Percentiles rank a stretch among this genome's conserved stretches.
Conservation (phyloP, 2,329 filamentous ascomycete genomes). For the Trichoderma koningii region DNA sequence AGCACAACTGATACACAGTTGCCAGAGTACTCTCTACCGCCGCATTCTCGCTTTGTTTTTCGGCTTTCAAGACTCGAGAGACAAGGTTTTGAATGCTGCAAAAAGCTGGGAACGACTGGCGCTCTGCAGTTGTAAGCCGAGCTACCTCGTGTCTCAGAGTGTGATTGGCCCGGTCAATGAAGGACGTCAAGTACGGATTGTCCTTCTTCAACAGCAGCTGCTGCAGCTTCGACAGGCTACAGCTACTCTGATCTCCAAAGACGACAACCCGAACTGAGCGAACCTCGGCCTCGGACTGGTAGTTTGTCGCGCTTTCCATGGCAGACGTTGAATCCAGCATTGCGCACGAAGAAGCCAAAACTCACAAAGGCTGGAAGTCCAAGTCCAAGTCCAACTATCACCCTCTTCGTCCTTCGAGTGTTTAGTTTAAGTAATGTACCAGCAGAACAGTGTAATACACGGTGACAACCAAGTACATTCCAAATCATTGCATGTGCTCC, state of each 20-base stretch:
- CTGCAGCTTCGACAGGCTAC: constrained; percentile 11
- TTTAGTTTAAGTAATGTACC: neutral
- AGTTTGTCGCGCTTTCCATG: constrained; percentile 11
- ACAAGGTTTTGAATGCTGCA: constrained; percentile 24
- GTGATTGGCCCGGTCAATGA: constrained; percentile 21
- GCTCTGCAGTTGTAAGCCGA: constrained; percentile 10
- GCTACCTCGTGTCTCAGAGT: constrained; percentile 18
- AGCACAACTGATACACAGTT: constrained; percentile 23
- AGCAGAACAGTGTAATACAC: no score
- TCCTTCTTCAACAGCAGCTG: constrained; percentile 11
- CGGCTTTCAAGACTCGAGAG: constrained; percentile 1
- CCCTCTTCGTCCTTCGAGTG: neutral
- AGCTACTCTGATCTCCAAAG: constrained; percentile 24
- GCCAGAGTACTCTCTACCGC: constrained; percentile 22
- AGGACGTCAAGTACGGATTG: constrained; percentile 21
- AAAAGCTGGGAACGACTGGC: constrained; percentile 20
- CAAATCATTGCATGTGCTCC: no score
- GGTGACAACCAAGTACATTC: no score
- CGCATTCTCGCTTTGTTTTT: constrained; percentile 6
- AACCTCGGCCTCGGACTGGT: neutral
- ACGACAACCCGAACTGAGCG: constrained; percentile 9
- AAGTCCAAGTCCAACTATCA: neutral
- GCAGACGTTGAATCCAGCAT: constrained; percentile 9
- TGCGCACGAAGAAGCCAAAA: neutral
- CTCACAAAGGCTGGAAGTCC: neutral